Conservation (phyloP, 768 basidiomycete genomes). For the Mycena latifolia region DNA sequence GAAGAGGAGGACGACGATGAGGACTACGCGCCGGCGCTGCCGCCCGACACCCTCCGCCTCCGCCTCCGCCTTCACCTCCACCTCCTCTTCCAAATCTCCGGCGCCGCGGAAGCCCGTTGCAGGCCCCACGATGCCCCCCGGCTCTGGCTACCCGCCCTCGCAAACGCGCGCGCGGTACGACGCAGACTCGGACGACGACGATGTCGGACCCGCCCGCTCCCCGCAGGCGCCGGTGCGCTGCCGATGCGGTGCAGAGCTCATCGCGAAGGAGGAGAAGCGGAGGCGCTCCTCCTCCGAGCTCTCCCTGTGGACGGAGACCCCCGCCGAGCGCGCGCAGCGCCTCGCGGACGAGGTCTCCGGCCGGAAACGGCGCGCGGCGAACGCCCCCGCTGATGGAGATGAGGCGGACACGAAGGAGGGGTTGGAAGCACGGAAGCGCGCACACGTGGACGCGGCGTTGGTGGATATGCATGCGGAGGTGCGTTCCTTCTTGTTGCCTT, state of each 20-base stretch:
- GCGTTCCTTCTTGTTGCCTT: too few species aligned
- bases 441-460: too few species aligned
- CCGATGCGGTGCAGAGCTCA: slow-evolving; percentile 84
- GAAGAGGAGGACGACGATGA: slow-evolving; percentile 69
- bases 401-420: too few species aligned
- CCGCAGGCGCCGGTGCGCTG: slow-evolving; percentile 53
- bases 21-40: slow-evolving; percentile 79
- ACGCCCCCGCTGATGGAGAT: too few species aligned
- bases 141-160: slow-evolving; percentile 49
- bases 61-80: too few species aligned
- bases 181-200: slow-evolving; percentile 72
- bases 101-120: slow-evolving; percentile 49
- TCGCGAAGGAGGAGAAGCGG: slow-evolving; percentile 86
- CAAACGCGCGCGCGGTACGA: slow-evolving; percentile 47
- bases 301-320: slow-evolving; percentile 97
- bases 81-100: slow-evolving; percentile 41
- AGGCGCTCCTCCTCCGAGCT: slow-evolving; percentile 70
- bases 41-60: slow-evolving; percentile 77
- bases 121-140: slow-evolving; percentile 67
- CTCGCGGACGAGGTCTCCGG: slow-evolving; percentile 96
- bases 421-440: too few species aligned
- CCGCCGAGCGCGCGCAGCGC: slow-evolving; percentile 90
- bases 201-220: slow-evolving; percentile 89
- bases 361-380: slow-evolving; percentile 80
- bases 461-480: too few species aligned